phyloP scores from a whole-genome alignment of 1,284 basidiomycete genomes.

The Ustilago curta region DNA sequence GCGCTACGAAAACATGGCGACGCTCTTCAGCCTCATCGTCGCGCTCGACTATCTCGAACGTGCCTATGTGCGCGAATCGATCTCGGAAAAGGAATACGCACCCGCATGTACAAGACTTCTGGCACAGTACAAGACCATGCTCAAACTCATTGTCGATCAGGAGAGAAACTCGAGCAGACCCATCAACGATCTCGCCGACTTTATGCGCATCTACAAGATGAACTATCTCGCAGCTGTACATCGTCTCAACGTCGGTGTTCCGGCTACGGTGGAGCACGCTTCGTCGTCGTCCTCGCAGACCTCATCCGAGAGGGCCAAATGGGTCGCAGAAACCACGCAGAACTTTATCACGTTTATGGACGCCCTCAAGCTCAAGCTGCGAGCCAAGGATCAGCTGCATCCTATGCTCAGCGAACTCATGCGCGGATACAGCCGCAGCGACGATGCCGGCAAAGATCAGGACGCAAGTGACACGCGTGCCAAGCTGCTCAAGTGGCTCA shows the following conservation, averaged over 20 bases:
- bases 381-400: constrained; percentile 96
- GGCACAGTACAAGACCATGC: constrained; percentile 95
- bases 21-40: constrained; percentile 90
- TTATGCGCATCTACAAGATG: constrained; percentile 95
- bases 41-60: constrained; percentile 93
- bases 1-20: constrained; percentile 86
- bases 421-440: constrained; percentile 73
- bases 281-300: constrained; percentile 72
- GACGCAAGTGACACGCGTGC: constrained; percentile 94
- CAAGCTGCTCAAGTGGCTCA: constrained; percentile 94
- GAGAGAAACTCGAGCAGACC: constrained; percentile 71
- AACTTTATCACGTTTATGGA: constrained; percentile 98
- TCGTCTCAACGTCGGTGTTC: constrained; percentile 89
- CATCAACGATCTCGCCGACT: constrained; percentile 71
- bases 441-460: constrained; percentile 76
- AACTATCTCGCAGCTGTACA: constrained; percentile 92
- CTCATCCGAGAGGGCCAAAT: constrained; percentile 86
- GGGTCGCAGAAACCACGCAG: constrained; percentile 98
- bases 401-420: constrained; percentile 94
- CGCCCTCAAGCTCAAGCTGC: constrained; percentile 88
- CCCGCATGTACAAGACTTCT: constrained; percentile 91
- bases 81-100: constrained; percentile 92
- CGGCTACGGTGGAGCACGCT: constrained; percentile 92
- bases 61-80: constrained; percentile 89
- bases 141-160: constrained; percentile 88